These are phyloP conservation scores for Papilionanthe hybrid DNA, from an alignment of 116 monocot genomes.

Conservation along the genomic window DNA sequence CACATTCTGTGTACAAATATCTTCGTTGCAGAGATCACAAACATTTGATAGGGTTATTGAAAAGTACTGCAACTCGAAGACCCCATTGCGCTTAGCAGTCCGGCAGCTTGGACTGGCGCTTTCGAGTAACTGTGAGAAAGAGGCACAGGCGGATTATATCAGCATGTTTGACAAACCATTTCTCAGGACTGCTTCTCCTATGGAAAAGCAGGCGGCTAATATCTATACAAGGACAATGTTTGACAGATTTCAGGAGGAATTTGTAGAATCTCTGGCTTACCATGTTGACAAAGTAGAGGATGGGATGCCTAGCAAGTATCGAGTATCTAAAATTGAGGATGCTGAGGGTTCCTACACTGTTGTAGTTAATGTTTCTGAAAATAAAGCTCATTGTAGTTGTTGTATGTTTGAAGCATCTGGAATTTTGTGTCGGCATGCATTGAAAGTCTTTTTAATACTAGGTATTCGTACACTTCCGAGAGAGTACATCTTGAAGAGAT, in stretches of 20 bases:
- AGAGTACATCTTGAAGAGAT: constrained; percentile 75
- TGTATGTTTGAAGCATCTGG: constrained; percentile 78
- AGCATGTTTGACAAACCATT: constrained; percentile 54
- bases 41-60: constrained; percentile 55
- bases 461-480: constrained; percentile 64
- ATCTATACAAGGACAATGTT: constrained; percentile 78
- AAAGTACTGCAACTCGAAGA: constrained; percentile 52
- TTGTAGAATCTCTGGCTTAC: constrained; percentile 66
- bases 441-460: constrained; percentile 59
- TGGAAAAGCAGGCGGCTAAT: constrained; percentile 70
- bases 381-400: constrained; percentile 66
- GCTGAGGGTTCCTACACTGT: constrained; percentile 34
- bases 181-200: constrained; percentile 57
- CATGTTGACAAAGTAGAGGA: constrained; percentile 63
- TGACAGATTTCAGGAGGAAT: constrained; percentile 76
- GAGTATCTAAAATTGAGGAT: constrained; percentile 47
- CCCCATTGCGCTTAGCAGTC: constrained; percentile 42
- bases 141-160: constrained; percentile 57
- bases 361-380: constrained; percentile 38
- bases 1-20: constrained; percentile 53
- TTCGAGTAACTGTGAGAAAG: constrained; percentile 48
- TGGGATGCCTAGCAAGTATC: constrained; percentile 47
- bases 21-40: constrained; percentile 34
- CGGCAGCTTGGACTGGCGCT: constrained; percentile 53
- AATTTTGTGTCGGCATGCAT: constrained; percentile 78